Percentiles rank a stretch among this genome's conserved stretches.
Conservation (phyloP, 2,329 filamentous ascomycete species). For the Apiospora rasikravindrae region DNA sequence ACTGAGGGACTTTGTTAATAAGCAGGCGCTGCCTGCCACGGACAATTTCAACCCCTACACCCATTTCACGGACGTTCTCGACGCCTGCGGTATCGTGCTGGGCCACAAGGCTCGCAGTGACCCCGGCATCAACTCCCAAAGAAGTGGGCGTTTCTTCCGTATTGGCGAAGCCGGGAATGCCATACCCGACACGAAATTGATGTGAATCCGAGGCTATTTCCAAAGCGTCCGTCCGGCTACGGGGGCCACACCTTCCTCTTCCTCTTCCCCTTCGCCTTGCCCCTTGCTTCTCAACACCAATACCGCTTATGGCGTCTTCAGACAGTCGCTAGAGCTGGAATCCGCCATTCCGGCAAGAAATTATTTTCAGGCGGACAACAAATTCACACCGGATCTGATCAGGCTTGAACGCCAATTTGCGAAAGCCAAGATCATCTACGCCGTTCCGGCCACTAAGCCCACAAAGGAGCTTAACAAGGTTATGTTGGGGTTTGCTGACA, state of each 20-base stretch:
- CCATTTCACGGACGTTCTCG: not conserved
- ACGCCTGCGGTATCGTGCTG: not conserved
- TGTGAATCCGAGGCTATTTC: not conserved
- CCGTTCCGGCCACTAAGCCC: constrained; percentile 26
- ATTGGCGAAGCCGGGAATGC: not conserved
- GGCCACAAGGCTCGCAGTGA: not conserved
- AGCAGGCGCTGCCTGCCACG: constrained; percentile 49
- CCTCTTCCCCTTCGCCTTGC: not conserved
- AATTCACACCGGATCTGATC: not conserved
- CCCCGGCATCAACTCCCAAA: not conserved
- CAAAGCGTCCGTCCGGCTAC: constrained; percentile 13
- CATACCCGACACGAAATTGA: not conserved
- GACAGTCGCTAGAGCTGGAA: not conserved
- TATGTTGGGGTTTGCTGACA: not conserved
- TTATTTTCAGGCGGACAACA: constrained; percentile 5
- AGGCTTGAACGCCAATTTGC: constrained; percentile 19
- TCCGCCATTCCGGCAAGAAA: not conserved
- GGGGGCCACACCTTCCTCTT: not conserved
- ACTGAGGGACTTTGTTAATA: constrained; percentile 51
- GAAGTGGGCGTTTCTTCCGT: not conserved
- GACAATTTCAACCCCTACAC: not conserved
- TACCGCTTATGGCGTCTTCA: constrained; percentile 5
- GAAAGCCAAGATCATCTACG: constrained; percentile 23
- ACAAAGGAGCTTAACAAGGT: constrained; percentile 36
- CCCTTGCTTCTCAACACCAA: not conserved